Conservation (phyloP, 768 basidiomycete genomes). For the Boletus rufocinnamomeus region DNA sequence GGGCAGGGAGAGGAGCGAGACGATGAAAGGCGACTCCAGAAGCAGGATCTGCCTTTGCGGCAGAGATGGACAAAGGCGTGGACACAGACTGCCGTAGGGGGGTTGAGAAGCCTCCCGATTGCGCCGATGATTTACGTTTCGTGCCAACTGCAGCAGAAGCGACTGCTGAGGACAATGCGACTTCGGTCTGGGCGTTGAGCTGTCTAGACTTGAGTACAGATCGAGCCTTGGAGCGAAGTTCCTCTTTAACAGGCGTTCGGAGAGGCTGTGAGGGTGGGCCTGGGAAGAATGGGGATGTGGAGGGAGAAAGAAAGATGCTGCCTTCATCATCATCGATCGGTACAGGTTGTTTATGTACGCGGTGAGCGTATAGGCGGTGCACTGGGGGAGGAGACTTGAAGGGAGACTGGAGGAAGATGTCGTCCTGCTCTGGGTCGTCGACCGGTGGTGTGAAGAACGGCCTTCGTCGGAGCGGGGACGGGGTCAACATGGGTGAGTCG, state of each 20-base stretch:
- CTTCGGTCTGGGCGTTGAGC: slow-evolving; percentile 26
- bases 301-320: slow-evolving; percentile 56
- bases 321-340: slow-evolving; percentile 57
- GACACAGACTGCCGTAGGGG: slow-evolving; percentile 52
- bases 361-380: slow-evolving; percentile 44
- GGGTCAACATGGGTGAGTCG: slow-evolving; percentile 63
- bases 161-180: slow-evolving; percentile 12
- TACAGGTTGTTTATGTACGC: slow-evolving; percentile 36
- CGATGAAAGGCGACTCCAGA: slow-evolving; percentile 38
- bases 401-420: slow-evolving; percentile 56
- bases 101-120: slow-evolving; percentile 52
- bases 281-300: slow-evolving; percentile 46
- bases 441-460: slow-evolving; percentile 40
- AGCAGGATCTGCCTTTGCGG: slow-evolving; percentile 34
- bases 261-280: slow-evolving; percentile 50
- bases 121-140: slow-evolving; percentile 61
- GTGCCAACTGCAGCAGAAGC: slow-evolving; percentile 50
- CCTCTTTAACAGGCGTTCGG: slow-evolving; percentile 61
- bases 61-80: slow-evolving; percentile 42
- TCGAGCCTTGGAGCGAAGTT: slow-evolving; percentile 41
- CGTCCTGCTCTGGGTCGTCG: slow-evolving; percentile 42
- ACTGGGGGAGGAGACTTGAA: slow-evolving; percentile 49
- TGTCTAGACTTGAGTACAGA: slow-evolving; percentile 41
- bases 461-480: slow-evolving; percentile 58
- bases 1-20: slow-evolving; percentile 37